phyloP scores from a whole-genome alignment of 306 rosid species.

The Casuarina equisetifolia region DNA sequence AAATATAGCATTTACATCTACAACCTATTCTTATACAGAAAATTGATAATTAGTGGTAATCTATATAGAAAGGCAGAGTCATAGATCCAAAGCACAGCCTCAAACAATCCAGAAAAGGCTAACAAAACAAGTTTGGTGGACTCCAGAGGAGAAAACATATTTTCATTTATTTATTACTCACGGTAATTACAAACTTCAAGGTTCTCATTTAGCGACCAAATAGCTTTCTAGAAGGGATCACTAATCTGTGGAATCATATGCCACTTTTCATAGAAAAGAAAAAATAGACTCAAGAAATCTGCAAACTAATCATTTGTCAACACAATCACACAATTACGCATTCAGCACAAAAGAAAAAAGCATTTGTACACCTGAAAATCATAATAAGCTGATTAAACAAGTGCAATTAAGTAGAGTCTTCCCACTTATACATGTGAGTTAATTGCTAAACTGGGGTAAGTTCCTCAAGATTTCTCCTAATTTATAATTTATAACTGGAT shows the following conservation, averaged over 20 bases:
- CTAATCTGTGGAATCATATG: neutral
- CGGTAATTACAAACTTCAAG: neutral
- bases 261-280: neutral
- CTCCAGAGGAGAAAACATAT: neutral
- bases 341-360: neutral
- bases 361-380: neutral
- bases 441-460: neutral
- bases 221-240: neutral
- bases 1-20: neutral
- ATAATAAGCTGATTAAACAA: neutral
- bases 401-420: neutral
- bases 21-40: neutral
- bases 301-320: neutral
- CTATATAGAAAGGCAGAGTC: neutral
- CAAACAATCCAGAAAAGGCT: neutral
- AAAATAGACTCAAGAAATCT: neutral
- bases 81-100: neutral
- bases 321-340: neutral
- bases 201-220: neutral
- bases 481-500: neutral
- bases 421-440: too few species aligned
- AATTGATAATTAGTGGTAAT: neutral
- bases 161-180: neutral
- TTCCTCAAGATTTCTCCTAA: neutral
- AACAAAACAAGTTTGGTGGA: neutral